phyloP scores from a whole-genome alignment of 306 rosid genomes.

The Adenanthera pavonina region DNA sequence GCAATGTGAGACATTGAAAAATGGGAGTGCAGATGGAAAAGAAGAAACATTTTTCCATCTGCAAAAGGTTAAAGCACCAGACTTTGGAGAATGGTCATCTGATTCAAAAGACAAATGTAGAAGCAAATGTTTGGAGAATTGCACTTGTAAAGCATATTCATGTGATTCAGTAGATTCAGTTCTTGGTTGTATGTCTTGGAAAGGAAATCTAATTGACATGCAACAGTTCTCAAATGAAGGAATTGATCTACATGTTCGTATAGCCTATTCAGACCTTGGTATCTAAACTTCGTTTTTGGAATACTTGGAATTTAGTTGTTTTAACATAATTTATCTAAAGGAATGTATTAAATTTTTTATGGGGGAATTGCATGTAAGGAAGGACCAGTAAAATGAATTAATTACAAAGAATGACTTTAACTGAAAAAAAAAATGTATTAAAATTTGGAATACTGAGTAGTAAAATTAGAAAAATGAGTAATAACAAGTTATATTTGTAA shows the following conservation, averaged over 20 bases:
- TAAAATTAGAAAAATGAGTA: too few relatives aligned
- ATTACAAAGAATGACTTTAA: too few relatives aligned
- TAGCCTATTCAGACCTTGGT: not conserved
- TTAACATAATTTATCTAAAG: not conserved
- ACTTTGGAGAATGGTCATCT: constrained; percentile 1
- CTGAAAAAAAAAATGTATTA: too few relatives aligned
- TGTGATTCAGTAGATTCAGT: not conserved
- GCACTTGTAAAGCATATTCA: constrained; percentile 27
- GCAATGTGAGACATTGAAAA: constrained; percentile 40
- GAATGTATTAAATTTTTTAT: too few relatives aligned
- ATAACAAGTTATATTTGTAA: too few relatives aligned
- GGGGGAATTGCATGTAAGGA: too few relatives aligned
- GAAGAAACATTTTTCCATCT: constrained; percentile 52
- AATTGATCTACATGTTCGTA: not conserved
- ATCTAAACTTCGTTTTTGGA: not conserved
- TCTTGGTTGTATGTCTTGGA: not conserved
- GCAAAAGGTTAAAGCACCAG: constrained; percentile 48
- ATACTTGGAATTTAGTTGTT: not conserved
- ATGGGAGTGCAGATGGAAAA: not conserved
- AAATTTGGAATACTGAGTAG: too few relatives aligned
- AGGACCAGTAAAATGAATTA: too few relatives aligned
- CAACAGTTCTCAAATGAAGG: not conserved
- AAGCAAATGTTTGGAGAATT: constrained; percentile 36
- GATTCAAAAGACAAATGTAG: constrained; percentile 1
- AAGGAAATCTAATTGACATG: not conserved